phyloP scores from a whole-genome alignment of 2,329 filamentous ascomycete genomes.

The Orbilia ellipsospora region DNA sequence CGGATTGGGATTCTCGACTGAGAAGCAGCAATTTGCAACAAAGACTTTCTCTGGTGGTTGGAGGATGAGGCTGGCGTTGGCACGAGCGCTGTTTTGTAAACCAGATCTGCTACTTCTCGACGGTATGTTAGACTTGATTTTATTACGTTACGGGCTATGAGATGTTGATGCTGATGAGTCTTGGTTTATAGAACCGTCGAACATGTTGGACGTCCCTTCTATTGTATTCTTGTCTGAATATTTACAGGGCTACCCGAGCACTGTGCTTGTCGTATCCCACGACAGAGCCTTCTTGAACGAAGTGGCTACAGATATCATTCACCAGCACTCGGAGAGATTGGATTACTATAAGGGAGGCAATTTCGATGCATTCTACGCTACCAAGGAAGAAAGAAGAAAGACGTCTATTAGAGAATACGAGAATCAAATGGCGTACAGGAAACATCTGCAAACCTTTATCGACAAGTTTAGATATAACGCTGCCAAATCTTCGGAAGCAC shows the following conservation, averaged over 20 bases:
- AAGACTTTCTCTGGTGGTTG: slow-evolving; percentile 99
- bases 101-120: slow-evolving; percentile 95
- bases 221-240: slow-evolving; percentile 98
- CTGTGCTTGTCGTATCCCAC: slow-evolving; percentile 95
- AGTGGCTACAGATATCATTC: slow-evolving; percentile 98
- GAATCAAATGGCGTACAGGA: slow-evolving; percentile 93
- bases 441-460: slow-evolving; percentile 96
- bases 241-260: slow-evolving; percentile 91
- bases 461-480: slow-evolving; percentile 99
- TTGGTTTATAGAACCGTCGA: slow-evolving; percentile 79
- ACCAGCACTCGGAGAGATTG: slow-evolving; percentile 94
- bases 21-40: slow-evolving; percentile 90
- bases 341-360: slow-evolving; percentile 99
- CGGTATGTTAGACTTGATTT: slow-evolving; percentile 61
- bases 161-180: slow-evolving; percentile 50
- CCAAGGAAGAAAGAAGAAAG: slow-evolving; percentile 96
- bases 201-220: slow-evolving; percentile 99
- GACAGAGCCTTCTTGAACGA: slow-evolving; percentile 99
- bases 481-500: slow-evolving; percentile 96
- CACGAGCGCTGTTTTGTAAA: slow-evolving; percentile 96
- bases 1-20: slow-evolving; percentile 93
- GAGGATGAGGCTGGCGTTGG: slow-evolving; percentile 96
- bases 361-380: slow-evolving; percentile 97
- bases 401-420: slow-evolving; percentile 97
- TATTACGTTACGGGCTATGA: neutral